Evolutionary conservation across 257 asterid genomes (phyloP).

Genomic region (Solanum bulbocastanum): DNA sequence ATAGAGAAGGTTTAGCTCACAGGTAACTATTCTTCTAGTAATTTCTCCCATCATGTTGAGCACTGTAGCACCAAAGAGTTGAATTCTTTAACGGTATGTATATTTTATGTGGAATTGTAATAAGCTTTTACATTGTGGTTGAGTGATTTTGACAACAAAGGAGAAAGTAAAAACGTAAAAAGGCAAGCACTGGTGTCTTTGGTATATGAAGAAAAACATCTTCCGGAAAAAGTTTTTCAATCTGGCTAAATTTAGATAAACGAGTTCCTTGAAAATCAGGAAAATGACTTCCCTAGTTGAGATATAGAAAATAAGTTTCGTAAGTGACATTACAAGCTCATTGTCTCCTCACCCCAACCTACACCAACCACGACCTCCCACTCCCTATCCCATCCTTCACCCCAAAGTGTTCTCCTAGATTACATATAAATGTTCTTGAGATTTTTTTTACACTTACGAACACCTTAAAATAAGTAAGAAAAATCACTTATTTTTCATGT

Average conservation of each 20-base stretch:
- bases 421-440: neutral
- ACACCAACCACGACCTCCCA: neutral
- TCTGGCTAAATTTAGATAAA: neutral
- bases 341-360: neutral
- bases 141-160: neutral
- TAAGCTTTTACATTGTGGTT: neutral
- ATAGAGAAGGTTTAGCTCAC: conserved; percentile 81
- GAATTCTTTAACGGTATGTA: neutral
- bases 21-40: conserved; percentile 27
- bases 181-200: neutral
- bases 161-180: neutral
- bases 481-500: neutral
- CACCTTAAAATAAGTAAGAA: neutral
- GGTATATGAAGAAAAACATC: neutral
- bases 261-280: neutral
- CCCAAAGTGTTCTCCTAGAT: neutral
- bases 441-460: neutral
- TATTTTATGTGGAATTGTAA: neutral
- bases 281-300: neutral
- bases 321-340: neutral
- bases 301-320: neutral
- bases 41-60: neutral
- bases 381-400: neutral
- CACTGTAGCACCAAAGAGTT: neutral
- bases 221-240: neutral